Evolutionary conservation across 805 yeast species (phyloP), one percentile per base, ranked within the genome.

Genomic region (Yarrowia sp.): DNA sequence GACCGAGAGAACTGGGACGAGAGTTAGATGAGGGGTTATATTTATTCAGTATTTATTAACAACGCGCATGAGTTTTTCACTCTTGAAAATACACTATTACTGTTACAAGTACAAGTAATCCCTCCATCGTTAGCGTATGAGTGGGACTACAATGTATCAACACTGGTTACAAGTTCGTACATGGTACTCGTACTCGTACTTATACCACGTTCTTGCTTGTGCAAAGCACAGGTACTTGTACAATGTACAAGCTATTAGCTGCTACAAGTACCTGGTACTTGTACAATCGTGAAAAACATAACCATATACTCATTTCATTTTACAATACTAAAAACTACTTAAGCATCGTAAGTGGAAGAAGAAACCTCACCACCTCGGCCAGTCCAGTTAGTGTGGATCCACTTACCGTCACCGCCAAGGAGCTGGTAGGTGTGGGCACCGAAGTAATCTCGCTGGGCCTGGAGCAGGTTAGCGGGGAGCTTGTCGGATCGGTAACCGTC

Each of bases 391-490:
- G 95, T 84, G 83, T 93, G 99, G 79, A 93, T 88, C 82, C 88
- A 86, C 71, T 85, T 81, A 74, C 84, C 95, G 76, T 80, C 80
- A 63, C 81, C 91, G 73, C 96, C 96, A 77, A 92, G 83, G 70
- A 95, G 96, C 79, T 85, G 85, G 92, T 95, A 93, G 76, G 99
- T 95, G 86, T 93, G 99, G 71, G 99, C 98, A 82, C 99, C 99
- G 76, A 93, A 93, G 90, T 92, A 93, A 80, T 93, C 99, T 85
- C 99, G 91, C 86, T 93, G 99, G 75, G 98, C 99, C 84, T 93
- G 99, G 78, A 93, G 84, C 81, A 93, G 85, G 88, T 93, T 93
- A 71, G 99, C 99, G 76, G 98, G 98, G 76, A 92, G 83, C 78
- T 88, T 85, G 70, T 85, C 96, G 67, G 97, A 88, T 87, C 98